phyloP scores from a whole-genome alignment of 495 filamentous ascomycete species.

The Penicillium riverlandense region DNA sequence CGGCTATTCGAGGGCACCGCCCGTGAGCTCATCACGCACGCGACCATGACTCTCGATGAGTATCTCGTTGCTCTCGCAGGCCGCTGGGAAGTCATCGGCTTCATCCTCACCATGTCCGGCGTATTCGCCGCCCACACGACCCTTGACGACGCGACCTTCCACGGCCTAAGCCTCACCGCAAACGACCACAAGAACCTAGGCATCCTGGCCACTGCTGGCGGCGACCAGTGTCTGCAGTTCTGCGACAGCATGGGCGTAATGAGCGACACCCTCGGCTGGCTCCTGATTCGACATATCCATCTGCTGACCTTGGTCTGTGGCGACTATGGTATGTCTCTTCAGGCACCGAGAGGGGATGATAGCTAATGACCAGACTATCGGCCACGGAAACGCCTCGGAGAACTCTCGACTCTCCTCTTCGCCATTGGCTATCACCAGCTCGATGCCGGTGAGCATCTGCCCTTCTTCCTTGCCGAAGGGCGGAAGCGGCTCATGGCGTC shows the following conservation, averaged over 20 bases:
- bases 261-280: not conserved
- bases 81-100: conserved; percentile 5
- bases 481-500: conserved; percentile 35
- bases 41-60: conserved; percentile 1
- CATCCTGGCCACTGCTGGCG: not conserved
- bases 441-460: conserved; percentile 7
- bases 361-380: conserved; percentile 2
- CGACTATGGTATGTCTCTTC: not conserved
- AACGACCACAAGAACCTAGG: not conserved
- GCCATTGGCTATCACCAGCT: conserved; percentile 44
- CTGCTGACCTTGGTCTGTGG: not conserved
- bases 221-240: not conserved
- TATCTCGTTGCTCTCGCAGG: conserved; percentile 3
- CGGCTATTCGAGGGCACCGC: no score
- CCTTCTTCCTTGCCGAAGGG: conserved; percentile 33
- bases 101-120: conserved; percentile 2
- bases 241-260: not conserved
- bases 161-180: not conserved
- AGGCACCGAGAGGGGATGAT: not conserved
- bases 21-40: not conserved
- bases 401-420: conserved; percentile 7
- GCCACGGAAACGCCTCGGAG: conserved; percentile 8
- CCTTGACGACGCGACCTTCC: conserved; percentile 5
- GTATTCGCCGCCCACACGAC: not conserved
- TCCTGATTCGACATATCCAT: not conserved